phyloP scores from a whole-genome alignment of 306 rosid species.

The Glycyrrhiza uralensis region DNA sequence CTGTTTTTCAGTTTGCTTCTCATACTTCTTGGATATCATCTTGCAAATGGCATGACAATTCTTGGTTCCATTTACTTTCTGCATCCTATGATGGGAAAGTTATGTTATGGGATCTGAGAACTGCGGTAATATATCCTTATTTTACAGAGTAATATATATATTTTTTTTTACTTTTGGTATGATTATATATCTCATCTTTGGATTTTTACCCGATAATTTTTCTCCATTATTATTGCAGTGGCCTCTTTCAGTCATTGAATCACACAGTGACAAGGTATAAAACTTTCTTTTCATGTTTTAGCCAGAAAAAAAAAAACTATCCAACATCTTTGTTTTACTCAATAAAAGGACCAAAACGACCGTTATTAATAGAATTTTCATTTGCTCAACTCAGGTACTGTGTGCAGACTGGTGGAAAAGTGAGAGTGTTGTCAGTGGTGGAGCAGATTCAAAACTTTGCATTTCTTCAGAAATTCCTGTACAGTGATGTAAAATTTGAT shows the following conservation, averaged over 20 bases:
- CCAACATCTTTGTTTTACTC: background rate
- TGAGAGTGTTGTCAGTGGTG: conserved; percentile 76
- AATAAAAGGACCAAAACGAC: background rate
- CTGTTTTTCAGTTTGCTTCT: conserved; percentile 68
- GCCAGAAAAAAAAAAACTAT: background rate
- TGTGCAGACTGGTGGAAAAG: conserved; percentile 95
- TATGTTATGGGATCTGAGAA: conserved; percentile 93
- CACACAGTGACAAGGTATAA: conserved; percentile 77
- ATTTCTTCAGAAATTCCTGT: conserved; percentile 68
- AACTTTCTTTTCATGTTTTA: background rate
- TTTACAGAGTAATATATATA: background rate
- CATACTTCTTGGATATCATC: conserved; percentile 82
- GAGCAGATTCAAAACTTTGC: conserved; percentile 80
- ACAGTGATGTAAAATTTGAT: conserved; percentile 27
- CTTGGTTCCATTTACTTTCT: conserved; percentile 76
- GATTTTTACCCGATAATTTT: background rate
- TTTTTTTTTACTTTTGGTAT: background rate
- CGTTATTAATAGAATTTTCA: background rate
- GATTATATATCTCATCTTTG: background rate
- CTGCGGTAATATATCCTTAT: conserved; percentile 60
- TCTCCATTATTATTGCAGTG: conserved; percentile 57
- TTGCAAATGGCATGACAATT: conserved; percentile 79
- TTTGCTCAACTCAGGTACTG: conserved; percentile 52
- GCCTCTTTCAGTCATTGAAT: conserved; percentile 73
- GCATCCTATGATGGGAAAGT: conserved; percentile 90